Evolutionary conservation across 2,329 filamentous ascomycete species (phyloP).

Genomic region (Pseudopithomyces chartarum): DNA sequence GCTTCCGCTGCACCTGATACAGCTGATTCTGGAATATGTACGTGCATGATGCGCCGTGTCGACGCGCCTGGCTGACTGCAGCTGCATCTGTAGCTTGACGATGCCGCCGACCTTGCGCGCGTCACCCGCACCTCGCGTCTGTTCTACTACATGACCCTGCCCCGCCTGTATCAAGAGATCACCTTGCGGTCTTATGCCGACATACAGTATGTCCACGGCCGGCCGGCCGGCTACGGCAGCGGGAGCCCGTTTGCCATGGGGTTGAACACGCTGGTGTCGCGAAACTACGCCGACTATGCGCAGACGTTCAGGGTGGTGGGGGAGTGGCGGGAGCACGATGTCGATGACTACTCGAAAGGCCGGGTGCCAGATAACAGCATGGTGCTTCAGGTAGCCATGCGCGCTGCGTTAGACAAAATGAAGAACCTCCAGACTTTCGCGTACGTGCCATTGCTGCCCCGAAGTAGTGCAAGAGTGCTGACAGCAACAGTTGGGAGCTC

Average conservation of each 20-base stretch:
- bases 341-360: constrained; percentile 63
- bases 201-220: constrained; percentile 62
- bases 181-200: constrained; percentile 62
- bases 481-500: constrained; percentile 60
- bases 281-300: constrained; percentile 59
- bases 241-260: constrained; percentile 68
- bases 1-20: constrained; percentile 64
- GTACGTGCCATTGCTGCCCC: constrained; percentile 34
- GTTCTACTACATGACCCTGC: constrained; percentile 68
- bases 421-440: constrained; percentile 58
- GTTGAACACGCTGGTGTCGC: constrained; percentile 64
- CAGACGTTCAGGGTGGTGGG: constrained; percentile 58
- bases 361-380: constrained; percentile 67
- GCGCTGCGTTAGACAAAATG: constrained; percentile 65
- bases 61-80: constrained; percentile 17
- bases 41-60: constrained; percentile 25
- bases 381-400: constrained; percentile 65
- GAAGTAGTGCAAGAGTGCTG: constrained; percentile 14
- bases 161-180: constrained; percentile 63
- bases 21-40: constrained; percentile 61
- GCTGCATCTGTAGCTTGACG: constrained; percentile 54
- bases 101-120: constrained; percentile 62
- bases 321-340: constrained; percentile 62
- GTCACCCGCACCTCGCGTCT: constrained; percentile 65
- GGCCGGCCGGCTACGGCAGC: constrained; percentile 65